A percentile compares a stretch with the other conserved stretches of the same genome.
phyloP scores from a whole-genome alignment of 2,329 filamentous ascomycete genomes.

The Verticillium dahliae region DNA sequence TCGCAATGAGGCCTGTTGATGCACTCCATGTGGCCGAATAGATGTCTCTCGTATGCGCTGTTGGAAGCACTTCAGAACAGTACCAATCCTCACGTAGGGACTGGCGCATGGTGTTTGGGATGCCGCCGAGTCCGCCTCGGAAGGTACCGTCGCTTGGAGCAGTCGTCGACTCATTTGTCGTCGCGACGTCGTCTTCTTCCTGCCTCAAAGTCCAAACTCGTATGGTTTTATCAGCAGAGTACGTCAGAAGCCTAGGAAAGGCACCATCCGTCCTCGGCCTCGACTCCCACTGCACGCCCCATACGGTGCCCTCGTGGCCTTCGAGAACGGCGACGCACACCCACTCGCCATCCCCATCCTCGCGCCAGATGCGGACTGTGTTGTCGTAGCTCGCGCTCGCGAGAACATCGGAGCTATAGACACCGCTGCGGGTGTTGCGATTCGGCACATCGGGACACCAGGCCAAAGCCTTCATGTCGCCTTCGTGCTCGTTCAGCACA shows the following conservation, averaged over 20 bases:
- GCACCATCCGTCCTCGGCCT: conserved; percentile 26
- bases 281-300: conserved; percentile 72
- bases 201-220: conserved; percentile 69
- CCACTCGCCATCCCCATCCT: conserved; percentile 88
- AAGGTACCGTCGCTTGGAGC: conserved; percentile 13
- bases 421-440: conserved; percentile 31
- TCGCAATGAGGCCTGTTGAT: conserved; percentile 71
- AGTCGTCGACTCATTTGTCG: not conserved
- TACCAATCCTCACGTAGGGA: conserved; percentile 76
- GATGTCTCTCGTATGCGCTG: conserved; percentile 69
- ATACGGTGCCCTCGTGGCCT: conserved; percentile 81
- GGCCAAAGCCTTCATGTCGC: conserved; percentile 87
- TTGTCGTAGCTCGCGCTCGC: conserved; percentile 94
- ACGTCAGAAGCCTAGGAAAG: conserved; percentile 67
- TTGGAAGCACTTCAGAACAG: conserved; percentile 69
- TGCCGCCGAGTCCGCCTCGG: conserved; percentile 44
- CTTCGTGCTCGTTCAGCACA: conserved; percentile 88
- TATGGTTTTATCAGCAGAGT: conserved; percentile 75
- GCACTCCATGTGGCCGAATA: conserved; percentile 84
- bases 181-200: conserved; percentile 31
- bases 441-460: conserved; percentile 73
- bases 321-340: conserved; percentile 76
- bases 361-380: conserved; percentile 79
- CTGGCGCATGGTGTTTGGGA: conserved; percentile 86
- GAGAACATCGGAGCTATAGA: conserved; percentile 62